phyloP scores from a whole-genome alignment of 768 basidiomycete genomes.

The Leccinum incarnatum region DNA sequence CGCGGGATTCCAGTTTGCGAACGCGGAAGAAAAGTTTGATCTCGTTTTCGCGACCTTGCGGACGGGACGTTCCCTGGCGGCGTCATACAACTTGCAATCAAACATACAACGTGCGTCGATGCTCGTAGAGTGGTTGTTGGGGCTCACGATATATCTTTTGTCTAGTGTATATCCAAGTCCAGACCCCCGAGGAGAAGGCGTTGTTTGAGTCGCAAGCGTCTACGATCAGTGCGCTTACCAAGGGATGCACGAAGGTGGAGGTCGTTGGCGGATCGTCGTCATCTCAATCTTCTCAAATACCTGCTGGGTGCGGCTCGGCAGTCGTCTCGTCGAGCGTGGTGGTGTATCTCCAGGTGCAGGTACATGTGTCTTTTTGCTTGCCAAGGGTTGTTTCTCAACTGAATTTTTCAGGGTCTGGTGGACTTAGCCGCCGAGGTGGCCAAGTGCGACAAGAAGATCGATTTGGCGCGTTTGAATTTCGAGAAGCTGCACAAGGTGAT shows the following conservation, averaged over 20 bases:
- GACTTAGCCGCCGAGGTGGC: conserved; percentile 84
- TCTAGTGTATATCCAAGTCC: conserved; percentile 70
- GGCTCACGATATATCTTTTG: neutral
- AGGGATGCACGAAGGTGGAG: conserved; percentile 77
- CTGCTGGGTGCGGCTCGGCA: conserved; percentile 76
- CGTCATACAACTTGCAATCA: conserved; percentile 83
- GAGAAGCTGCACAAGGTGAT: conserved; percentile 77
- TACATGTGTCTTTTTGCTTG: conserved; percentile 33
- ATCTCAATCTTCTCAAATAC: conserved; percentile 56
- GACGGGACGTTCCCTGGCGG: conserved; percentile 47
- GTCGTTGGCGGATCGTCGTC: conserved; percentile 54
- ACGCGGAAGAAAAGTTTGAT: conserved; percentile 84
- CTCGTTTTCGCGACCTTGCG: conserved; percentile 78
- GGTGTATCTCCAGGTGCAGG: conserved; percentile 83
- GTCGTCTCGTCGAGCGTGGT: conserved; percentile 73
- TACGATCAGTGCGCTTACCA: conserved; percentile 80
- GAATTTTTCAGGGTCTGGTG: conserved; percentile 70
- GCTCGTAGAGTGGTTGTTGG: neutral
- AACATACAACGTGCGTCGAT: conserved; percentile 46
- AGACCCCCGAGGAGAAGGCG: conserved; percentile 56
- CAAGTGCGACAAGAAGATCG: conserved; percentile 89
- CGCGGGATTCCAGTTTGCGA: conserved; percentile 53
- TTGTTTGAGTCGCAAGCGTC: conserved; percentile 71
- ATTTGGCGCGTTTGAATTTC: conserved; percentile 62
- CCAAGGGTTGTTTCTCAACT: neutral